Percentiles rank a stretch among this genome's conserved stretches.
These are phyloP conservation scores for Arachnomyces sp. DNA, from an alignment of 2,329 filamentous ascomycete species.

Conservation along the genomic window DNA sequence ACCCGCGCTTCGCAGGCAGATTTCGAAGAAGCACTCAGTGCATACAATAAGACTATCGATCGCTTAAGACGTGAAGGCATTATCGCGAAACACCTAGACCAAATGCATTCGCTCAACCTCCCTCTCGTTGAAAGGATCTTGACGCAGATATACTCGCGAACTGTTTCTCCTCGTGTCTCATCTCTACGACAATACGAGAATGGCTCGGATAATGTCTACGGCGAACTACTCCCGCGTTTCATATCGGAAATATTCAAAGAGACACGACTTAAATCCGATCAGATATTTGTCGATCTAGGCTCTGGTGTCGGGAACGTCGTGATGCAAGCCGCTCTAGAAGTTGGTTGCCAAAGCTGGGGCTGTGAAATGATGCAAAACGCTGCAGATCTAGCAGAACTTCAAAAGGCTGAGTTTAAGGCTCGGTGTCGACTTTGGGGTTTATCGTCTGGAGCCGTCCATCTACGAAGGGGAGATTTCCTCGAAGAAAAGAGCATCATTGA, in stretches of 20 bases:
- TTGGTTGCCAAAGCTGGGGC: slow-evolving; percentile 90
- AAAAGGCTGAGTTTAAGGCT: slow-evolving; percentile 74
- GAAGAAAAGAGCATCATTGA: slow-evolving; percentile 61
- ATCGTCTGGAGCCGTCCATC: slow-evolving; percentile 64
- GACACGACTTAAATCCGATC: slow-evolving; percentile 67
- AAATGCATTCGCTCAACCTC: slow-evolving; percentile 59
- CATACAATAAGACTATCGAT: slow-evolving; percentile 67
- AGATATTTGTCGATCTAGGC: slow-evolving; percentile 88
- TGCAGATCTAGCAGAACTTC: slow-evolving; percentile 69
- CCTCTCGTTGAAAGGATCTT: slow-evolving; percentile 72
- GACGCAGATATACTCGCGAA: slow-evolving; percentile 81
- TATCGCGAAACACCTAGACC: slow-evolving; percentile 63
- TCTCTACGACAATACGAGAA: slow-evolving; percentile 77
- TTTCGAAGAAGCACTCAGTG: slow-evolving; percentile 63
- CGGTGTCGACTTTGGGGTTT: slow-evolving; percentile 86
- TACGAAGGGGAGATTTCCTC: slow-evolving; percentile 78
- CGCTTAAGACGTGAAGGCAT: slow-evolving; percentile 60
- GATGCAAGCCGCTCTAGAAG: slow-evolving; percentile 83
- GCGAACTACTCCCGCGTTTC: slow-evolving; percentile 80
- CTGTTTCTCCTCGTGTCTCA: slow-evolving; percentile 81
- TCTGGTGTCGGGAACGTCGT: slow-evolving; percentile 96
- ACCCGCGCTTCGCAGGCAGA: slow-evolving; percentile 59
- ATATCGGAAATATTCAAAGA: slow-evolving; percentile 73
- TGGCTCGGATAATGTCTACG: slow-evolving; percentile 88
- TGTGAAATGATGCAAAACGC: slow-evolving; percentile 95